phyloP scores from a whole-genome alignment of 2,329 filamentous ascomycete species.

The Aspergillus sp. region DNA sequence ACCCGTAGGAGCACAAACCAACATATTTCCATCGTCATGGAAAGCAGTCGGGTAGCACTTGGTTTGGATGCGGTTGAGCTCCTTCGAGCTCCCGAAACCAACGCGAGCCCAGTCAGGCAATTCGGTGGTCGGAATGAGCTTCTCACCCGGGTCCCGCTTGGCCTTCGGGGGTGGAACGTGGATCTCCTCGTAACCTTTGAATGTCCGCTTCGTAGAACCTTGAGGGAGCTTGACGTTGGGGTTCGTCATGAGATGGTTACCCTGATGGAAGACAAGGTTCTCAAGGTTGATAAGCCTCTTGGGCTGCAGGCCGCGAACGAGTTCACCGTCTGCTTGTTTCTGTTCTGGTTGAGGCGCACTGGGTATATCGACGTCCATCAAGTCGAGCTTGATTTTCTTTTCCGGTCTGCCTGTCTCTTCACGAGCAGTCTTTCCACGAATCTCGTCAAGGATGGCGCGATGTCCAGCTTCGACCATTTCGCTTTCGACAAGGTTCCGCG shows the following conservation, averaged over 20 bases:
- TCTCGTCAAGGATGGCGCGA: slow-evolving; percentile 80
- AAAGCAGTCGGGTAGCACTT: slow-evolving; percentile 91
- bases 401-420: slow-evolving; percentile 60
- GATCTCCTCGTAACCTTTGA: slow-evolving; percentile 98
- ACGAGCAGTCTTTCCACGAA: slow-evolving; percentile 66
- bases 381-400: slow-evolving; percentile 77
- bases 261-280: slow-evolving; percentile 94
- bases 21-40: slow-evolving; percentile 92
- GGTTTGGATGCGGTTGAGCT: slow-evolving; percentile 93
- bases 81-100: slow-evolving; percentile 81
- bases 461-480: slow-evolving; percentile 90
- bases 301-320: slow-evolving; percentile 82
- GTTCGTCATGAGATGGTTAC: slow-evolving; percentile 99
- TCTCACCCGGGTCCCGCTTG: slow-evolving; percentile 74
- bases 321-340: slow-evolving; percentile 59
- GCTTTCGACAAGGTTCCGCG: slow-evolving; percentile 73
- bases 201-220: slow-evolving; percentile 89
- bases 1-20: slow-evolving; percentile 94
- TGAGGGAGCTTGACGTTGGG: slow-evolving; percentile 90
- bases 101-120: slow-evolving; percentile 88
- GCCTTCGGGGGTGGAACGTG: slow-evolving; percentile 93
- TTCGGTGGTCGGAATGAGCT: slow-evolving; percentile 77
- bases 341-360: slow-evolving; percentile 55
- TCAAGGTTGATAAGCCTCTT: slow-evolving; percentile 88
- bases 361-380: slow-evolving; percentile 84